A percentile compares a stretch with the other conserved stretches of the same genome.
phyloP scores from a whole-genome alignment of 1,139 yeast species.

The Hansenula anomala region DNA sequence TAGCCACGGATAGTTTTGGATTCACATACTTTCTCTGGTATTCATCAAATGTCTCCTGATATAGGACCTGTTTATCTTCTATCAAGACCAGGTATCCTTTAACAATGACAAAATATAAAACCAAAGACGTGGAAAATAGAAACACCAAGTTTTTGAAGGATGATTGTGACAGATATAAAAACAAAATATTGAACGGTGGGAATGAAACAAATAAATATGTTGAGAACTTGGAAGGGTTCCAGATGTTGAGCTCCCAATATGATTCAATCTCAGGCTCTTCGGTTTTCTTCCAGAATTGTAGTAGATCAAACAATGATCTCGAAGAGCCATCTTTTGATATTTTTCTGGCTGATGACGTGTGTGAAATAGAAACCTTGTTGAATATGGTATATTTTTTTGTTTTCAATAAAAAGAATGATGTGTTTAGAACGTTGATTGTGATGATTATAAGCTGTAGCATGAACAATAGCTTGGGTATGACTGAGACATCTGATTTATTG shows the following conservation, averaged over 20 bases:
- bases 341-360: conserved; percentile 18
- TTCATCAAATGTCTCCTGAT: conserved; percentile 60
- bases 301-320: background rate
- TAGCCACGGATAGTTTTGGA: conserved; percentile 49
- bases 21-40: conserved; percentile 61
- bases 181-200: conserved; percentile 49
- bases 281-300: conserved; percentile 8
- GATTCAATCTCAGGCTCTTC: conserved; percentile 20
- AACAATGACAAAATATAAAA: conserved; percentile 36
- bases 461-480: conserved; percentile 5
- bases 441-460: conserved; percentile 12
- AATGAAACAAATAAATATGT: conserved; percentile 44
- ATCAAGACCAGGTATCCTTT: conserved; percentile 42
- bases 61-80: conserved; percentile 56
- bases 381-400: conserved; percentile 19
- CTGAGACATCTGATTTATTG: conserved; percentile 8
- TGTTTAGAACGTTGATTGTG: conserved; percentile 14
- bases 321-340: conserved; percentile 7
- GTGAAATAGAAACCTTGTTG: conserved; percentile 20
- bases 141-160: conserved; percentile 36
- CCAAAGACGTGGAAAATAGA: conserved; percentile 34
- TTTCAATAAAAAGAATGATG: conserved; percentile 15
- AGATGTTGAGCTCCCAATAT: conserved; percentile 50
- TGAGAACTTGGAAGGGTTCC: conserved; percentile 55
- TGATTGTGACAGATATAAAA: conserved; percentile 33